Evolutionary conservation across 1,284 basidiomycete species (phyloP), one percentile per base, ranked within the genome.

Genomic region (Cystobasidiaceae sp.): DNA sequence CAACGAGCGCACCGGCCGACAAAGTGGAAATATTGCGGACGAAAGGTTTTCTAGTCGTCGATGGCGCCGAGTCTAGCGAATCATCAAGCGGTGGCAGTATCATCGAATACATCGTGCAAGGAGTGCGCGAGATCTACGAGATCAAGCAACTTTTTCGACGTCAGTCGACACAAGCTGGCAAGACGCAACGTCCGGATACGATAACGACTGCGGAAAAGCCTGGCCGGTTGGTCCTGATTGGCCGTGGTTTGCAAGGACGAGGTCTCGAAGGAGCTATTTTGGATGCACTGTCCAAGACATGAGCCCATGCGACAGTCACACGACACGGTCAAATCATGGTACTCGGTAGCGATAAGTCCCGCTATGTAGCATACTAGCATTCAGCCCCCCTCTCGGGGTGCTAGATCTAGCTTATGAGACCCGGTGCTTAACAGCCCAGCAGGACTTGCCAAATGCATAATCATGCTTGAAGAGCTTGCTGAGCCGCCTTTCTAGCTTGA

Each of bases 71-170:
- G n/a, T 15, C 19, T 23, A 27, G 49, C 39, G 11, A n/a, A n/a
- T n/a, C n/a, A n/a, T n/a, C n/a, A n/a, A n/a, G 57, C 64, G 17
- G 6, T 3, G 5, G 44, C 4, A 78, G 81, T 62, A 81, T 15
- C 2, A 11, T 17, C 3, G 37, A 82, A 63, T 84, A 84, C 71
- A 83, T 93, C 57, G 77, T 94, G 34, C 92, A 96, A 74, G 92
- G 91, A 2, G 92, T 96, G 11, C 80, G 87, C 68, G 89, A 81
- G 71, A 81, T 93, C 75, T 94, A 92, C 74, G 92, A 96, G 70
- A 81, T 93, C 19, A 78, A 79, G 2, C 77, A 81, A 62, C 61
- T 73, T 4, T 77, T 85, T 66, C 57, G 19, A n/a, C 48, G 66
- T 75, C 37, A n/a, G 37, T 9, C 11, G 11, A 39, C 37, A 39